Percentiles rank a stretch among this genome's conserved stretches.
Evolutionary conservation across 2,329 filamentous ascomycete genomes (phyloP).

Genomic region (Conoideocrella luteorostrata): DNA sequence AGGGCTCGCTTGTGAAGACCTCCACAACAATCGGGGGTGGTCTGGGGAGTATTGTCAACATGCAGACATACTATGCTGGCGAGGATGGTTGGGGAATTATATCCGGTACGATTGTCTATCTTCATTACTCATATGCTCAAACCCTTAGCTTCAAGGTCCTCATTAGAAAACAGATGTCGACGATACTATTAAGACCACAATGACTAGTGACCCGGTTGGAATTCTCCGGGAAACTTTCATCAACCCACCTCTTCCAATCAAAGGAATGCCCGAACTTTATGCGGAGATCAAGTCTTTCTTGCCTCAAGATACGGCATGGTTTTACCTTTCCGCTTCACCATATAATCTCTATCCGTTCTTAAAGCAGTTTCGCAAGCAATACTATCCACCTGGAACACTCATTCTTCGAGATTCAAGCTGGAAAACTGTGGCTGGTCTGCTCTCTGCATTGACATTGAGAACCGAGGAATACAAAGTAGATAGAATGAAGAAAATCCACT

Average conservation of each 20-base stretch:
- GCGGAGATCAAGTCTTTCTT: slow-evolving; percentile 50
- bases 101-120: slow-evolving; percentile 44
- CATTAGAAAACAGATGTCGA: slow-evolving; percentile 61
- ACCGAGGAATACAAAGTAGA: slow-evolving; percentile 83
- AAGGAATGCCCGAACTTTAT: slow-evolving; percentile 84
- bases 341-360: slow-evolving; percentile 93
- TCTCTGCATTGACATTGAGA: slow-evolving; percentile 71
- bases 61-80: slow-evolving; percentile 68
- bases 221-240: slow-evolving; percentile 82
- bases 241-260: slow-evolving; percentile 62
- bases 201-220: slow-evolving; percentile 71
- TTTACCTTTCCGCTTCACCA: slow-evolving; percentile 89
- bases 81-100: slow-evolving; percentile 79
- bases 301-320: slow-evolving; percentile 64
- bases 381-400: slow-evolving; percentile 73
- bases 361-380: slow-evolving; percentile 59
- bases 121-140: background rate
- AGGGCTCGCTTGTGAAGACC: slow-evolving; percentile 40
- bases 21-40: slow-evolving; percentile 45
- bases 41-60: slow-evolving; percentile 49
- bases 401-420: slow-evolving; percentile 80
- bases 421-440: slow-evolving; percentile 74
- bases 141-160: background rate
- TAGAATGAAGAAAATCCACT: slow-evolving; percentile 69
- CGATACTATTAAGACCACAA: slow-evolving; percentile 89